Evolutionary conservation across 495 filamentous ascomycete species (phyloP), one percentile per base, ranked within the genome.

Genomic region (Pyrenopolyporus hunteri): DNA sequence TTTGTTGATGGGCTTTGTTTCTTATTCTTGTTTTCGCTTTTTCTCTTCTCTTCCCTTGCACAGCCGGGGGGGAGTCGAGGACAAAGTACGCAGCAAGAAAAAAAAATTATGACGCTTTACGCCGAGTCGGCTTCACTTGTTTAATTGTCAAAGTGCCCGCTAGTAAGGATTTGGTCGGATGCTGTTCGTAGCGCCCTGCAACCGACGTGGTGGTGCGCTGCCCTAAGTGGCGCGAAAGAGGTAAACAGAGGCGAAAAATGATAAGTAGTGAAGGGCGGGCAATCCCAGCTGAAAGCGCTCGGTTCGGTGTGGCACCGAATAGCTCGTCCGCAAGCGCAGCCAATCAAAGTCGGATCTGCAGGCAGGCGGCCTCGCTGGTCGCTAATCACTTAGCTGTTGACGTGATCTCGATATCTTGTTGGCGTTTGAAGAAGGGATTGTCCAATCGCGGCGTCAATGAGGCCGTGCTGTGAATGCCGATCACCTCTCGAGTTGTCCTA

Each of bases 341-440:
- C 63, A 67, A 67, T 67, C 53, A 67, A 4, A 26, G 20, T 17
- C 0, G 22, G 6, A 48, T 44, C 14, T 29, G n/a, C 14, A 9
- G 17, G 16, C 52, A 58, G 63, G 63, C 58, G 63, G 63, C 63
- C 63, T 67, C 53, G 58, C 22, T 40, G 33, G 63, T 66, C 56
- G 63, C 57, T 66, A 59, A 66, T 66, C 57, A 56, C 57, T 49
- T 57, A 60, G 56, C 32, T 13, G 58, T 67, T 67, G 58, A 62
- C 58, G 63, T 67, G 63, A 67, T 59, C 53, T 67, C 52, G 63
- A 67, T 60, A 66, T 60, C 11, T 58, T 63, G 57, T 67, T 58
- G 58, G 63, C 58, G 58, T 63, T 67, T 62, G 37, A 31, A 63
- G 53, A 55, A 67, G 63, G 57, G 63, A 67, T 67, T 67, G 63